Conservation (phyloP, 177 flowering plant genomes). For the Vitis hybrid region DNA sequence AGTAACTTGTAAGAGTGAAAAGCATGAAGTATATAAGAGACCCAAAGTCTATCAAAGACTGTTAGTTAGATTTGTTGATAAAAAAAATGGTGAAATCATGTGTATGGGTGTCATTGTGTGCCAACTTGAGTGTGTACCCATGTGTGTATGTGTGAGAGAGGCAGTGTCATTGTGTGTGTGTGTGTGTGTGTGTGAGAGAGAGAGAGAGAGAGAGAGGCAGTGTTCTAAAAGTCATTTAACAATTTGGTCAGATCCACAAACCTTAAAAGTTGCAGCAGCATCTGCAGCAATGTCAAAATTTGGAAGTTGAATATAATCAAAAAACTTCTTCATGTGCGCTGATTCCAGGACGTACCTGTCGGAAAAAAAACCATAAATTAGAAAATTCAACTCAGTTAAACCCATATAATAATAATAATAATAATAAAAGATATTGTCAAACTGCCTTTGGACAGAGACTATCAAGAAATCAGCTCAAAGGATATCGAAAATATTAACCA, state of each 20-base stretch:
- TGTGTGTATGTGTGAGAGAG: too few species aligned
- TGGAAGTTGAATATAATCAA: constrained; percentile 87
- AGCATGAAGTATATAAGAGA: not conserved
- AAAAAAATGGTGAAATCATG: not conserved
- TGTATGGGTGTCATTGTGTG: too few species aligned
- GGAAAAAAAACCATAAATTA: constrained; percentile 4
- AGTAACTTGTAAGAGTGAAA: not conserved
- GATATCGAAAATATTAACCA: too few species aligned
- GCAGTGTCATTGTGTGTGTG: too few species aligned
- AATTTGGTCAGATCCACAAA: constrained; percentile 11
- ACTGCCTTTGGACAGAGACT: not conserved
- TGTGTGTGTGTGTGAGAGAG: too few species aligned
- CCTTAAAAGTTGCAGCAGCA: constrained; percentile 97
- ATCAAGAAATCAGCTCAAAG: too few species aligned
- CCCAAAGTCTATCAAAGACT: not conserved
- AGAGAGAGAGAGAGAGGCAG: not conserved
- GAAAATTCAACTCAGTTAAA: not conserved
- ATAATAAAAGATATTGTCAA: constrained; percentile 1
- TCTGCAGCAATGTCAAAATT: constrained; percentile 95
- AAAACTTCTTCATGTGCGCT: constrained; percentile 79
- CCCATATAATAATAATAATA: too few species aligned
- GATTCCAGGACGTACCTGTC: constrained; percentile 83
- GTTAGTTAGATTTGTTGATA: not conserved
- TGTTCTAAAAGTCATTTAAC: not conserved
- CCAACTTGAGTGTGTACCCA: not conserved